A percentile compares a stretch with the other conserved stretches of the same genome.
Evolutionary conservation across 2,329 filamentous ascomycete genomes (phyloP).

Genomic region (Aspergillus hiratsukae): DNA sequence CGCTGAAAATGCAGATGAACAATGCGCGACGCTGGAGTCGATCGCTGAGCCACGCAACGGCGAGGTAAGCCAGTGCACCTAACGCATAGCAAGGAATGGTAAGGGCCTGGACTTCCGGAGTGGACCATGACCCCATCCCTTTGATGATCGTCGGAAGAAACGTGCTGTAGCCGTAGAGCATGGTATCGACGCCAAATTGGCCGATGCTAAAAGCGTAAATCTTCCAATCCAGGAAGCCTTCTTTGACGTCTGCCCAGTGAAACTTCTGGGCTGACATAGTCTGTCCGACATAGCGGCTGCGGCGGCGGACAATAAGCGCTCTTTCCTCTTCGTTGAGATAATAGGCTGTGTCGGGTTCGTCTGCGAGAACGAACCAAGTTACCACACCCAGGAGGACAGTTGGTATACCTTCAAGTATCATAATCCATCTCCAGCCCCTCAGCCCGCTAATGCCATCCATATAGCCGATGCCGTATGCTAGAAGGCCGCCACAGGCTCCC

Average conservation of each 20-base stretch:
- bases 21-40: slow-evolving; percentile 61
- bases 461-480: slow-evolving; percentile 69
- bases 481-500: slow-evolving; percentile 66
- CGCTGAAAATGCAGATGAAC: slow-evolving; percentile 59
- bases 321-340: slow-evolving; percentile 59
- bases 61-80: slow-evolving; percentile 65
- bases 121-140: slow-evolving; percentile 60
- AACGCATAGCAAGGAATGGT: slow-evolving; percentile 75
- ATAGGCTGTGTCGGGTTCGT: slow-evolving; percentile 61
- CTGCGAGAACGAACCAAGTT: slow-evolving; percentile 58
- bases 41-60: slow-evolving; percentile 64
- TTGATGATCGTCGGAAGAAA: slow-evolving; percentile 77
- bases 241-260: slow-evolving; percentile 59
- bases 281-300: slow-evolving; percentile 49
- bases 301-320: slow-evolving; percentile 50
- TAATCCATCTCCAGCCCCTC: slow-evolving; percentile 68
- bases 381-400: slow-evolving; percentile 53
- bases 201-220: slow-evolving; percentile 65
- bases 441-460: slow-evolving; percentile 64
- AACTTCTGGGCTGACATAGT: slow-evolving; percentile 50
- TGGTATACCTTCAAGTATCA: slow-evolving; percentile 56
- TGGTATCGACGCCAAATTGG: slow-evolving; percentile 70
- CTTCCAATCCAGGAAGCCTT: slow-evolving; percentile 70
- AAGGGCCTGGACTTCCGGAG: slow-evolving; percentile 65
- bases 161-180: slow-evolving; percentile 74